A percentile compares a stretch with the other conserved stretches of the same genome.
Conservation (phyloP, 2,329 filamentous ascomycete genomes). For the Trichoderma simmonsii region DNA sequence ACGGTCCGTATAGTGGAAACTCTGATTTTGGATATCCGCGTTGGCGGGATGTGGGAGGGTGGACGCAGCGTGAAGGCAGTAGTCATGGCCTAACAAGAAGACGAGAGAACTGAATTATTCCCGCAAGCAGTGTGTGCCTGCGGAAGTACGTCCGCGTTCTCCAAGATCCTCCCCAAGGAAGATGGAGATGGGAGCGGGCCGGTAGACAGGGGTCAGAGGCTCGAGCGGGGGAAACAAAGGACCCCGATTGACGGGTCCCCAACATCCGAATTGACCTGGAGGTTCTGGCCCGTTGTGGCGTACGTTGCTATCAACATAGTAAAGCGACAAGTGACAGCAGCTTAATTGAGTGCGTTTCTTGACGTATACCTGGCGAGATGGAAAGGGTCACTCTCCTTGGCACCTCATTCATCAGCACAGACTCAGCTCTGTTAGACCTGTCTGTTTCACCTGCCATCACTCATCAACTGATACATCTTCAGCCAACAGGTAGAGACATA, state of each 20-base stretch:
- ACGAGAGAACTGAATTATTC: not conserved
- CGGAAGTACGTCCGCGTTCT: not conserved
- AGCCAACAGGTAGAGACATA: slow-evolving; percentile 7
- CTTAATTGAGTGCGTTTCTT: not conserved
- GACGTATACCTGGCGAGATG: not conserved
- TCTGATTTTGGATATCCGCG: not conserved
- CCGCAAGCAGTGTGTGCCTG: not conserved
- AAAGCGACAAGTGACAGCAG: not conserved
- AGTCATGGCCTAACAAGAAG: not conserved
- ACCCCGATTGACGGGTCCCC: not conserved
- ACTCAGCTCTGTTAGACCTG: not conserved
- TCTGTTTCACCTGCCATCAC: not conserved
- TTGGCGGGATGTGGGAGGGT: not conserved
- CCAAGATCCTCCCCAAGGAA: not conserved
- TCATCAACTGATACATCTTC: not conserved
- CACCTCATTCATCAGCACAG: not conserved
- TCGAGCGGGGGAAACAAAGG: not conserved
- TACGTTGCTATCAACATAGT: not conserved
- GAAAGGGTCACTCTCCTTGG: not conserved
- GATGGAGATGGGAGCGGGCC: slow-evolving; percentile 13
- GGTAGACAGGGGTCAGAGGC: not conserved
- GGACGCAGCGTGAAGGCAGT: not conserved
- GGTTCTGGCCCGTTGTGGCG: not conserved
- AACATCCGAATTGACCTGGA: not conserved
- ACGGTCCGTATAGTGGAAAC: slow-evolving; percentile 7